Base-by-base conservation (phyloP, 805 yeast species). In the Babjeviella inositovora region DNA sequence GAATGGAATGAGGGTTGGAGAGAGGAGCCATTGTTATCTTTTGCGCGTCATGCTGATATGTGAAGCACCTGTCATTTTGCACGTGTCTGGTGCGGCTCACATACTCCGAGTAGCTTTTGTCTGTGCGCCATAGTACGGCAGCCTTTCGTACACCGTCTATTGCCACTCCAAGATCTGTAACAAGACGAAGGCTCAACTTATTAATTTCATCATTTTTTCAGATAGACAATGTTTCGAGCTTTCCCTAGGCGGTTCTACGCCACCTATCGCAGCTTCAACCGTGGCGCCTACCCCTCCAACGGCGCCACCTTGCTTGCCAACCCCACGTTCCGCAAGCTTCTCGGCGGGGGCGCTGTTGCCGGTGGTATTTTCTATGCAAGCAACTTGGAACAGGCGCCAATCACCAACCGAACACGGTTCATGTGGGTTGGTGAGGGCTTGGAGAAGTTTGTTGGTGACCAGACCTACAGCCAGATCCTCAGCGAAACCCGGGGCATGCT, bases 331-430 rank as follows among this genome's bases (percentile, higher is more conserved):
- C 21, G 26, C 7, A 23, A 25, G 4, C 20, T 48, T 4, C 27
- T 52, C n/a, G 27, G 27, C 19, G 45, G 33, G 26, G 32, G 46
- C 22, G 36, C n/a, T n/a, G n/a, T n/a, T n/a, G n/a, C n/a, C n/a
- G n/a, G n/a, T n/a, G n/a, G n/a, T 19, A 34, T 15, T 26, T 38
- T 53, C 23, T 63, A 57, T 41, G 50, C 57, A 14, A 56, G 73
- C 15, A 59, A 73, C 32, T 51, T 80, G 15, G 77, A 84, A 32
- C 64, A 65, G 32, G 94, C 93, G 0, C 95, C 95, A 1, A 73
- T 74, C 13, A 71, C 93, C 2, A 67, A 70, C 15, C 53, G 97
- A 23, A 50, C 38, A 15, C 54, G 96, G 31, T 64, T 82, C 36
- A 64, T 84, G 40, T 64, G 82, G 62, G 54, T 77, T 2, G 75